These are phyloP conservation scores for Akanthomyces dipterigenus DNA, from an alignment of 2,329 filamentous ascomycete genomes.

Conservation along the genomic window DNA sequence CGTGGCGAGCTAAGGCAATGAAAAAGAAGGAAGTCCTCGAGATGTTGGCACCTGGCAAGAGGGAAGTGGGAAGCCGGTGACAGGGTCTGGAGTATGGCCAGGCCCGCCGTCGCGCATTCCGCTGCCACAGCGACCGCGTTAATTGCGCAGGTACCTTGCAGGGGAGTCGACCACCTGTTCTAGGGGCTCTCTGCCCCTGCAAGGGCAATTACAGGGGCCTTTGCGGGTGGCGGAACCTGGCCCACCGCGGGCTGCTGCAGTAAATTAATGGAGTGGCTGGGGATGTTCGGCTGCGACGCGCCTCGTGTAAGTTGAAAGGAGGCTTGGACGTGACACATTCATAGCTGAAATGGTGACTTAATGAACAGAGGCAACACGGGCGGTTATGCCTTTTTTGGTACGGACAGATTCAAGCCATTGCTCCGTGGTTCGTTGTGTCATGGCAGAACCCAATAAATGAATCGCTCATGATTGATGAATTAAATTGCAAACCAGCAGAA, in stretches of 20 bases:
- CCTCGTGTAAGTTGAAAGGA: neutral
- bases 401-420: too few relatives aligned
- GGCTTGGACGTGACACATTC: too few relatives aligned
- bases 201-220: neutral
- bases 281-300: neutral
- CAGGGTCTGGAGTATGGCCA: neutral
- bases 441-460: too few relatives aligned
- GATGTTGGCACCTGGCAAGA: neutral
- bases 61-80: neutral
- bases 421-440: too few relatives aligned
- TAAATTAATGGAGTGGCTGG: neutral
- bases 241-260: neutral
- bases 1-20: neutral
- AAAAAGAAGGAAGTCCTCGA: neutral
- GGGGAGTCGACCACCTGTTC: too few relatives aligned
- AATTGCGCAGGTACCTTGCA: neutral
- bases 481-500: too few relatives aligned
- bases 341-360: too few relatives aligned
- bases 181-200: neutral
- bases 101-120: conserved; percentile 12
- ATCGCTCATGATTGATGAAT: too few relatives aligned
- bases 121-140: conserved; percentile 7
- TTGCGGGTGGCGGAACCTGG: neutral
- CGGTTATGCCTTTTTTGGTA: too few relatives aligned
- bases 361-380: too few relatives aligned